Percentiles rank a stretch among this genome's conserved stretches.
Conservation (phyloP, 768 basidiomycete genomes). For the Lentinula edodes region DNA sequence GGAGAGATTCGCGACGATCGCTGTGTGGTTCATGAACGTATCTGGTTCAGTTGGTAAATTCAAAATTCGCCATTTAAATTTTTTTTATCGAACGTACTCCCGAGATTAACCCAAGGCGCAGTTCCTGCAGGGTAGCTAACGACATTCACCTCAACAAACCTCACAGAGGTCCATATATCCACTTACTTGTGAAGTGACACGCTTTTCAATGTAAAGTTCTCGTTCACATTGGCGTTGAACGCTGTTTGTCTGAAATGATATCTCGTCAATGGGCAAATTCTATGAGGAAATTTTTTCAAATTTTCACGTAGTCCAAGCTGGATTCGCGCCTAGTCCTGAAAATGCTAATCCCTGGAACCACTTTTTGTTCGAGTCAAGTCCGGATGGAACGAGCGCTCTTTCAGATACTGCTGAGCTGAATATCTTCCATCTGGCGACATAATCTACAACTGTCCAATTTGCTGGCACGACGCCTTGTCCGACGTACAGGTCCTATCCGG, state of each 20-base stretch:
- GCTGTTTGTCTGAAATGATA: not conserved
- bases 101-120: constrained; percentile 4
- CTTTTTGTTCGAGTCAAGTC: not conserved
- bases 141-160: not conserved
- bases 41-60: not conserved
- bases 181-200: constrained; percentile 4
- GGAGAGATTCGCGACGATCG: constrained; percentile 1
- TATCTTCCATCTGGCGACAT: not conserved
- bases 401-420: not conserved
- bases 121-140: not conserved
- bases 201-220: not conserved
- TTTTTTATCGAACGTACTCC: not conserved
- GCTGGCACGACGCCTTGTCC: not conserved
- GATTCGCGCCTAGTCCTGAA: not conserved
- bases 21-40: constrained; percentile 4
- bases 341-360: constrained; percentile 5
- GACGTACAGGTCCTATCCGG: not conserved
- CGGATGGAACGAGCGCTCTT: not conserved
- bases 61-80: not conserved
- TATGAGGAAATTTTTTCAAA: not conserved
- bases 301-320: constrained; percentile 1
- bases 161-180: no score
- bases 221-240: not conserved
- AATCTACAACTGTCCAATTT: not conserved
- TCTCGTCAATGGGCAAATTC: not conserved